A percentile compares a stretch with the other conserved stretches of the same genome.
Conservation (phyloP, 768 basidiomycete genomes). For the Lyophyllum decastes region DNA sequence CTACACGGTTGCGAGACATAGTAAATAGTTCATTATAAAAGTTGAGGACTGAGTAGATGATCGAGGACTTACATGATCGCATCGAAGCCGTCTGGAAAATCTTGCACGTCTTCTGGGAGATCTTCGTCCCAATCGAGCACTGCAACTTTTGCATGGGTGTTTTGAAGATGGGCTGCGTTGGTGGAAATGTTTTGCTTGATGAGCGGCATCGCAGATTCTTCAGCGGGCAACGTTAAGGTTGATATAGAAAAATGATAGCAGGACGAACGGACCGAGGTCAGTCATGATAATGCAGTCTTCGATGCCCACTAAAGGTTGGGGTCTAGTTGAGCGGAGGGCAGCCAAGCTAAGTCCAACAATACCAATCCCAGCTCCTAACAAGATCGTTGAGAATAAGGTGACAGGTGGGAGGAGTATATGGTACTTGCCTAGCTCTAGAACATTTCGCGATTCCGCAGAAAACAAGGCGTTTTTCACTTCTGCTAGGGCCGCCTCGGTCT, state of each 20-base stretch:
- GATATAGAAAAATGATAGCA: neutral
- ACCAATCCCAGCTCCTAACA: conserved; percentile 83
- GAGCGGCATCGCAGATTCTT: conserved; percentile 81
- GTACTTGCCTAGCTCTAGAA: conserved; percentile 70
- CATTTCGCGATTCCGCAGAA: conserved; percentile 33
- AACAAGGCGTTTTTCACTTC: conserved; percentile 40
- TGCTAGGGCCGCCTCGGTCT: conserved; percentile 7
- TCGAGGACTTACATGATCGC: conserved; percentile 62
- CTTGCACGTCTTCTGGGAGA: conserved; percentile 46
- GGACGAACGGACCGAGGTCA: conserved; percentile 64
- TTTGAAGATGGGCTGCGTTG: conserved; percentile 38
- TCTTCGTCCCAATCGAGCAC: conserved; percentile 78
- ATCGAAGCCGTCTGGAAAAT: conserved; percentile 46
- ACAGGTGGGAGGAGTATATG: conserved; percentile 15
- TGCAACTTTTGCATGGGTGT: conserved; percentile 30
- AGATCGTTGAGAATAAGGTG: neutral
- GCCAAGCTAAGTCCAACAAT: conserved; percentile 73
- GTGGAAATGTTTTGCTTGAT: conserved; percentile 67
- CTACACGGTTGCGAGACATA: conserved; percentile 35
- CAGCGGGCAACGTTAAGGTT: neutral
- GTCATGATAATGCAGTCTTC: conserved; percentile 55
- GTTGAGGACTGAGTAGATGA: too few species aligned
- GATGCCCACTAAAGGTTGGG: conserved; percentile 9
- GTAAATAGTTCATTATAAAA: neutral
- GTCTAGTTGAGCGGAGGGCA: conserved; percentile 46